Conservation (phyloP, 441 rosid genomes). For the Brassica balearica region DNA sequence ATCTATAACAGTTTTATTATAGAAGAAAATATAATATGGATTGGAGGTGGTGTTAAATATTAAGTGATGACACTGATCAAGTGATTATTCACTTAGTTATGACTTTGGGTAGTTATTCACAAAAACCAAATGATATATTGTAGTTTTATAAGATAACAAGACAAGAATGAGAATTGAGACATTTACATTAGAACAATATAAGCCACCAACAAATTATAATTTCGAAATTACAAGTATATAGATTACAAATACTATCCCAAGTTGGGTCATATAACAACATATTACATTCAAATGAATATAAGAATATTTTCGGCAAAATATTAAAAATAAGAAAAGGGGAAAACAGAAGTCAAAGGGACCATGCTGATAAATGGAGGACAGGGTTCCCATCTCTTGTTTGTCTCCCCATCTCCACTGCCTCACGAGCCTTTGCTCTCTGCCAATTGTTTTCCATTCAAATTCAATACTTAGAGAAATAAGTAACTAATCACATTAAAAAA, state of each 20-base stretch:
- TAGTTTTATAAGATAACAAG: not conserved
- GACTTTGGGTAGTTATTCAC: not conserved
- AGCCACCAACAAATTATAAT: conserved; percentile 23
- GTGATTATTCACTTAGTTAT: not conserved
- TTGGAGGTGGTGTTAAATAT: no score
- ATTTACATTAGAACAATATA: conserved; percentile 1
- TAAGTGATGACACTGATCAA: conserved; percentile 9
- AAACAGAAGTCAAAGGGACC: conserved; percentile 54
- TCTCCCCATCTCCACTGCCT: conserved; percentile 57
- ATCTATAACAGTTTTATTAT: no score
- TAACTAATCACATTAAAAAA: conserved; percentile 1
- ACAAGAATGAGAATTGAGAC: not conserved
- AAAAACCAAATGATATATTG: not conserved
- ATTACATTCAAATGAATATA: conserved; percentile 33
- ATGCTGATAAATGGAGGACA: conserved; percentile 46
- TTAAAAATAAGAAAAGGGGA: conserved; percentile 29
- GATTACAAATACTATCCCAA: conserved; percentile 32
- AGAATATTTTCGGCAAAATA: conserved; percentile 1
- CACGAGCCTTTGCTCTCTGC: conserved; percentile 65
- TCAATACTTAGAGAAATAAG: conserved; percentile 9
- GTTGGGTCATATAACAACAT: conserved; percentile 26
- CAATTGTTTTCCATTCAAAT: conserved; percentile 22
- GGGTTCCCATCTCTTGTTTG: conserved; percentile 55
- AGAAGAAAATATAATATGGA: no score
- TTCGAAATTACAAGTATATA: conserved; percentile 41